Evolutionary conservation across 2,329 filamentous ascomycete genomes (phyloP), one percentile per base, ranked within the genome.

Genomic region (Gyromitra esculenta): DNA sequence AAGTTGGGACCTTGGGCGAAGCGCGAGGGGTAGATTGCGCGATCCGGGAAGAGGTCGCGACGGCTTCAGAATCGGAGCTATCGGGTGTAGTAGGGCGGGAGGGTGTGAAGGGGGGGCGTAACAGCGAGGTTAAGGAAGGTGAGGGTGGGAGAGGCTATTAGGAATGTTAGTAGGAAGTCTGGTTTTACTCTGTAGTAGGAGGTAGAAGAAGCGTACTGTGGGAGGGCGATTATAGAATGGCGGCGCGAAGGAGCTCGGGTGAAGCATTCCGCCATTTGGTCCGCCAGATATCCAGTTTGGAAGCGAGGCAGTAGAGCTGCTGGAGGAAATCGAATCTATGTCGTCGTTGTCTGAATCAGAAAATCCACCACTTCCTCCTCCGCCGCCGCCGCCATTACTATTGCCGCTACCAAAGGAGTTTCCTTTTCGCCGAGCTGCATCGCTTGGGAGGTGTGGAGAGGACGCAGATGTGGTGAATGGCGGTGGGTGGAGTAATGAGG

Each of bases 191-290:
- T 21, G 48, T 18, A 18, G 21, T 21, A 54, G 21, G 21, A 1
- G 21, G 21, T n/a, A 31, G 25, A 8, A 25, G 69, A 25, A 31
- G 56, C 65, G 35, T 77, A 80, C 79, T 21, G 94, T 97, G 0
- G 96, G 96, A n/a, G 96, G 96, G 1, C 95, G 90, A 79, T 96
- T 96, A 86, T 99, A 99, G 86, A 98, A 98, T 15, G 96, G 96
- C 35, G 96, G 96, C 9, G 88, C 88, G 83, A 91, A 92, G 78
- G 73, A 77, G 67, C 65, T 78, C 5, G 77, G 77, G 21, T 79
- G 77, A 56, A 78, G 57, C 74, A 76, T 76, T 56, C 73, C 73
- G 41, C 59, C 35, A 8, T 39, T 21, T 57, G 43, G 25, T 39
- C 48, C 69, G 1, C 70, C 65, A 57, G 67, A 67, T 9, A 52